Evolutionary conservation across 208 protist genomes (phyloP), one percentile per base, ranked within the genome.

Genomic region (Polymyxa betae): DNA sequence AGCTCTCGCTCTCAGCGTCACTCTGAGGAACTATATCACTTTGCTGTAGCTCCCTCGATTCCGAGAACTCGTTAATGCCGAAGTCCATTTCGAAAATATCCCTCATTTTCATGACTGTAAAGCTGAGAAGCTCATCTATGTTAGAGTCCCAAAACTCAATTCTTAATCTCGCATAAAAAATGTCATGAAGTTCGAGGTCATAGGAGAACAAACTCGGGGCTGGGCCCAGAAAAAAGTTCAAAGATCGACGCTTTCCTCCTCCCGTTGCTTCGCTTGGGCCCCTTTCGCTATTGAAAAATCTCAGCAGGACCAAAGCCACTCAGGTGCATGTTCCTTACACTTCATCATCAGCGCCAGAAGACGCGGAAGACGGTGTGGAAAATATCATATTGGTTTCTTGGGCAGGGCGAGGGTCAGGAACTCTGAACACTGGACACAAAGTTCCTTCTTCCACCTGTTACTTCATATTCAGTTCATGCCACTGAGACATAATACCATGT

Each of bases 61-160:
- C 35, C 5, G 16, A 82, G 72, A 82, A 82, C n/a, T 82, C 72
- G n/a, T 82, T 43, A n/a, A 82, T 5, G n/a, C 72, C 72, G n/a
- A 82, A 82, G 16, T 82, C 72, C 72, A 82, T 16, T n/a, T 82
- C 72, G n/a, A 82, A 82, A 20, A 82, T 40, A 35, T 82, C 35
- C n/a, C 72, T 5, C 5, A 82, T 82, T 12, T 43, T 82, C 5
- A 82, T 38, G 16, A n/a, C 35, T 20, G 72, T 43, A n/a, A 43
- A 45, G 40, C 72, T 20, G 16, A 82, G 35, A 5, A 82, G 72
- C 35, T 35, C n/a, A 20, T 43, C 16, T 20, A 35, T 20, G 12
- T 35, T 43, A n/a, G n/a, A 5, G n/a, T 82, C 72, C 72, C 72
- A 82, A 5, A 82, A 38, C 72, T 82, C 72, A n/a, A 82, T 5